A percentile compares a stretch with the other conserved stretches of the same genome.
Evolutionary conservation across 768 basidiomycete species (phyloP).

Genomic region (Leccinellum rugosiceps): DNA sequence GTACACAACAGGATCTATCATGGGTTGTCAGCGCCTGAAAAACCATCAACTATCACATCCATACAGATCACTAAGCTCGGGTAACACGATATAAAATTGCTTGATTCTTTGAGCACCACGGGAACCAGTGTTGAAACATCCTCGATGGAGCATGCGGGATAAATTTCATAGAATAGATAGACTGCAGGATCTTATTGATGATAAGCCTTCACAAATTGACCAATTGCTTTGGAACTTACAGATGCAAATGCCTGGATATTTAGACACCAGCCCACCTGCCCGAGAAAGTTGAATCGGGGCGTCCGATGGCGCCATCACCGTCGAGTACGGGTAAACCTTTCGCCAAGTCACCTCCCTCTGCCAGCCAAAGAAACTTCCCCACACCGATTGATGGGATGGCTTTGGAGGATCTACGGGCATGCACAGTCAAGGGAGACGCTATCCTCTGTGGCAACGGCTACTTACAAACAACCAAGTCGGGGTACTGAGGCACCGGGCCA

Average conservation of each 20-base stretch:
- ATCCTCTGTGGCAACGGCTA: neutral
- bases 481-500: conserved; percentile 20
- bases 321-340: conserved; percentile 17
- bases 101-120: neutral
- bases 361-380: conserved; percentile 24
- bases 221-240: conserved; percentile 11
- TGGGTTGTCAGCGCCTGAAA: conserved; percentile 3
- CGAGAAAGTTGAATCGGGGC: conserved; percentile 6
- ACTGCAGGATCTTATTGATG: conserved; percentile 32
- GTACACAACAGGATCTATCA: conserved; percentile 38
- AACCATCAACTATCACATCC: conserved; percentile 3
- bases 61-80: conserved; percentile 38
- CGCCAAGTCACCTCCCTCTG: conserved; percentile 12
- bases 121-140: neutral
- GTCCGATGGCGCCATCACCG: neutral
- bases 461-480: conserved; percentile 32
- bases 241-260: conserved; percentile 17
- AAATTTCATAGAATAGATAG: conserved; percentile 42
- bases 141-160: conserved; percentile 28
- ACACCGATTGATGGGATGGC: neutral
- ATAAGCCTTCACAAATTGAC: conserved; percentile 2
- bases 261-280: conserved; percentile 5
- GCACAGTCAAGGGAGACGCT: neutral
- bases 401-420: conserved; percentile 32
- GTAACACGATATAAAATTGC: conserved; percentile 19